Evolutionary conservation across 345 rosid species (phyloP).

Genomic region (Aurinia saxatilis): DNA sequence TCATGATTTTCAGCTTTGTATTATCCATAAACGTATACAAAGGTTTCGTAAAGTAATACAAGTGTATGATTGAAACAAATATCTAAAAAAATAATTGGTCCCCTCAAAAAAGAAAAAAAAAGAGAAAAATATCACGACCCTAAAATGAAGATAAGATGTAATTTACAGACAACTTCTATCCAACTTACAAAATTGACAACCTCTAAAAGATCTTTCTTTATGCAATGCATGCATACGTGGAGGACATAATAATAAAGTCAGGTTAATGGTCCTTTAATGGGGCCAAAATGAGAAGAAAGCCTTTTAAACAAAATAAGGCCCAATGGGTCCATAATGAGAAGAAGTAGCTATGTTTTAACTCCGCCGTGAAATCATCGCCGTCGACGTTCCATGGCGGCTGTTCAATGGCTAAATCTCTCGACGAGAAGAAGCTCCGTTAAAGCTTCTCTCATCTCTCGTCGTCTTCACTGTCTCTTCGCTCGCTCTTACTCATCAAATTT

Average conservation of each 20-base stretch:
- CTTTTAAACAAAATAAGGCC: too few relatives aligned
- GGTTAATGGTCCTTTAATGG: too few relatives aligned
- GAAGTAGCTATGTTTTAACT: neutral
- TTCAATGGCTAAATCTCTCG: conserved; percentile 25
- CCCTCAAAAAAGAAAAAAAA: neutral
- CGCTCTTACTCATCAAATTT: neutral
- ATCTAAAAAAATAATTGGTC: conserved; percentile 4
- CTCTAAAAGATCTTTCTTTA: too few relatives aligned
- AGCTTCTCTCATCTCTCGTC: neutral
- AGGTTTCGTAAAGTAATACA: neutral
- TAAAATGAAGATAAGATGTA: conserved; percentile 27
- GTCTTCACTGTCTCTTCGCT: neutral
- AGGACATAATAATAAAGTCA: too few relatives aligned
- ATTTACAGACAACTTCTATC: neutral
- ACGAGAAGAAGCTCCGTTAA: conserved; percentile 16
- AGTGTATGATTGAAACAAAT: conserved; percentile 15
- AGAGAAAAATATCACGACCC: conserved; percentile 5
- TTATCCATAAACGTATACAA: neutral
- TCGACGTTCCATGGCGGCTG: conserved; percentile 17
- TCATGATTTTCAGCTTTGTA: conserved; percentile 5
- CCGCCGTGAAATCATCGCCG: conserved; percentile 9
- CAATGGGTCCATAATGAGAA: neutral
- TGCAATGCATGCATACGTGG: too few relatives aligned
- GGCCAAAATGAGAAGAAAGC: too few relatives aligned
- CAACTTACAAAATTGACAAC: neutral